These are phyloP conservation scores for Sanghuangporus sanghuang DNA, from an alignment of 1,284 basidiomycete species.

Conservation along the genomic window DNA sequence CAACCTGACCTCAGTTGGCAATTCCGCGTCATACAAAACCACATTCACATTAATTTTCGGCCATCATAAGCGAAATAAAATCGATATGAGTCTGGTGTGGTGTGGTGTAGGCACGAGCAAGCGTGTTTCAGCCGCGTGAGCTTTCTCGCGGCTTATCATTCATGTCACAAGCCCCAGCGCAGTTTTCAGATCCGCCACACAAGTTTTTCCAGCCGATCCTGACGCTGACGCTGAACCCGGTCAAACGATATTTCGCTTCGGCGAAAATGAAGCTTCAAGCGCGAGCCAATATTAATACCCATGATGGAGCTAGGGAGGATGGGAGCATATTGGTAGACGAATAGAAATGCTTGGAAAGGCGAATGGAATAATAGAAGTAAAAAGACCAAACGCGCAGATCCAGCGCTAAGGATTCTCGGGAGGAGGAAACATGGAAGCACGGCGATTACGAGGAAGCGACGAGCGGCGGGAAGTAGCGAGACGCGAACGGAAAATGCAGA, in stretches of 20 bases:
- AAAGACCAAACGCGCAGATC: not conserved
- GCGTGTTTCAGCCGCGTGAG: not conserved
- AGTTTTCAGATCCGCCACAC: not conserved
- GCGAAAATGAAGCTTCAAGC: not conserved
- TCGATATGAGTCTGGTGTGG: not conserved
- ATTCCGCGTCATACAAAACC: not conserved
- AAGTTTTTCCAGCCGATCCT: not conserved
- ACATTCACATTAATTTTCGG: not conserved
- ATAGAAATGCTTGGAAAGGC: not conserved
- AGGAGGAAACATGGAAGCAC: not conserved
- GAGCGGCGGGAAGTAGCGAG: not conserved
- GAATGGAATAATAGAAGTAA: not conserved
- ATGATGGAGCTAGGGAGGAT: too few relatives aligned
- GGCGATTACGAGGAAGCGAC: slow-evolving; percentile 2
- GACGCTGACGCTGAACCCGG: not conserved
- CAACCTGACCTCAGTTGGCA: not conserved
- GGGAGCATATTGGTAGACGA: not conserved
- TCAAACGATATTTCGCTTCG: not conserved
- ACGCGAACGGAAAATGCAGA: not conserved
- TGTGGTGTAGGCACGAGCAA: not conserved
- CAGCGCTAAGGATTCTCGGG: not conserved
- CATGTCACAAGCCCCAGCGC: not conserved
- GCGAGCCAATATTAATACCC: not conserved
- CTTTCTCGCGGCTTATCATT: not conserved
- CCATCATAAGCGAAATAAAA: not conserved